These are phyloP conservation scores for Aspergillus pseudoglaucus DNA, from an alignment of 2,329 filamentous ascomycete genomes.

Conservation along the genomic window DNA sequence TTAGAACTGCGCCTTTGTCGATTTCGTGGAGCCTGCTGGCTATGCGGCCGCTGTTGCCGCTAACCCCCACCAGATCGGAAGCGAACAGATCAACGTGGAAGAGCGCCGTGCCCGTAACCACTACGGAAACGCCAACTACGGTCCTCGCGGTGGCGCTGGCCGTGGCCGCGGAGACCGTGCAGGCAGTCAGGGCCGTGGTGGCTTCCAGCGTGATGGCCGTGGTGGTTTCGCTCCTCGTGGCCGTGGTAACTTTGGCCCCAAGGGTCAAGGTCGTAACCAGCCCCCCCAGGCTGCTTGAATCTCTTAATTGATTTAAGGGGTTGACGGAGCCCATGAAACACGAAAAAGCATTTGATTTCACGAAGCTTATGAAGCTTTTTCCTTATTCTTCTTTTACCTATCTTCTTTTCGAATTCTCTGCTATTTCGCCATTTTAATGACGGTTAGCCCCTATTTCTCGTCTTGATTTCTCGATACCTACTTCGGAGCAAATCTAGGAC, in stretches of 20 bases:
- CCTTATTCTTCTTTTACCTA: neutral
- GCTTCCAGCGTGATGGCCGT: slow-evolving; percentile 63
- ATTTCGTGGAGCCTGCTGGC: slow-evolving; percentile 73
- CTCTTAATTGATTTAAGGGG: neutral
- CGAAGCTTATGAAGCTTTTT: slow-evolving; percentile 3
- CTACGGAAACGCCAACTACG: slow-evolving; percentile 59
- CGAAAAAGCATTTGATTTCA: neutral
- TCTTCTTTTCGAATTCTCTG: too few species aligned
- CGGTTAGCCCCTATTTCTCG: slow-evolving; percentile 16
- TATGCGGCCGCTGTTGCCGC: slow-evolving; percentile 76
- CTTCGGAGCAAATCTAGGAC: slow-evolving; percentile 17
- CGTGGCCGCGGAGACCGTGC: slow-evolving; percentile 64
- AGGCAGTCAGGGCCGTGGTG: slow-evolving; percentile 58
- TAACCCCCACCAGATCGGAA: slow-evolving; percentile 80
- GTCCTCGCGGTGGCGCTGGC: slow-evolving; percentile 55
- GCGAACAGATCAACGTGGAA: slow-evolving; percentile 78
- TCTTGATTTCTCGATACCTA: slow-evolving; percentile 15
- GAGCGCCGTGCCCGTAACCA: slow-evolving; percentile 73
- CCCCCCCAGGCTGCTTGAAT: slow-evolving; percentile 38
- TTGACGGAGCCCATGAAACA: too few species aligned
- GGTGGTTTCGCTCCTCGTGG: slow-evolving; percentile 60
- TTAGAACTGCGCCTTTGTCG: slow-evolving; percentile 94
- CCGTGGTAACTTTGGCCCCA: slow-evolving; percentile 51
- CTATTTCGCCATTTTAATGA: neutral
- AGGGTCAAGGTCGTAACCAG: slow-evolving; percentile 39